Base-by-base conservation (phyloP, 2,329 filamentous ascomycete genomes). In the Beauveria bassiana region DNA sequence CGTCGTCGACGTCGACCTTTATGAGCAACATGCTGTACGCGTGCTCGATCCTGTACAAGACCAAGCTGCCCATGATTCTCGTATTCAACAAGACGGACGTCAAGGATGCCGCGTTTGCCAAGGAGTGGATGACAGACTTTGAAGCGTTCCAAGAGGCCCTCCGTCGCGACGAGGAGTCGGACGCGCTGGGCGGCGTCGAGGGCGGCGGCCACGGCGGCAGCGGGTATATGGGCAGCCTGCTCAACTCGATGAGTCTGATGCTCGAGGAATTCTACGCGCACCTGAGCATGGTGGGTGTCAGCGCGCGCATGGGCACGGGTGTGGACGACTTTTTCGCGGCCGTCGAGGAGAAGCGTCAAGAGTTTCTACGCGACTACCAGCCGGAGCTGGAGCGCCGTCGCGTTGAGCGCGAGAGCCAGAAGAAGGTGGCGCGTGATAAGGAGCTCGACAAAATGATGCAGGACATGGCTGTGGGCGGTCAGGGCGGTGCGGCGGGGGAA, bases 1-100 rank as follows among this genome's bases (percentile, higher is more conserved):
- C 93, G 16, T 86, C 89, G 42, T 96, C 91, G 45, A 98, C 95
- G 0, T 93, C 89, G 65, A 99, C 95, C 0, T 99, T 99, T 76
- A 99, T 99, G 95, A 96, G 90, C 73, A 99, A 99, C 77, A 99
- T 99, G 95, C 86, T 99, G 49, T 99, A 99, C 75, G 95, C 95
- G 24, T 98, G 95, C 81, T 96, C 90, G 63, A 99, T 99, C 66
- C 84, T 99, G 18, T 99, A 99, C 84, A 98, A 98, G 80, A 98
- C 93, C 2, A 96, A 96, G 73, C 81, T 99, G 0, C 95, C 95
- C 26, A 99, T 99, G 95, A 96, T 99, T 59, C 79, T 99, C 8
- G 95, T 99, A 12, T 98, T 99, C 81, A 99, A 99, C 81, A 99
- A 99, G 79, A 97, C 93, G 0, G 95, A 99, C 70, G 91, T 96